phyloP scores from a whole-genome alignment of 441 rosid species.

The California macrophylla region DNA sequence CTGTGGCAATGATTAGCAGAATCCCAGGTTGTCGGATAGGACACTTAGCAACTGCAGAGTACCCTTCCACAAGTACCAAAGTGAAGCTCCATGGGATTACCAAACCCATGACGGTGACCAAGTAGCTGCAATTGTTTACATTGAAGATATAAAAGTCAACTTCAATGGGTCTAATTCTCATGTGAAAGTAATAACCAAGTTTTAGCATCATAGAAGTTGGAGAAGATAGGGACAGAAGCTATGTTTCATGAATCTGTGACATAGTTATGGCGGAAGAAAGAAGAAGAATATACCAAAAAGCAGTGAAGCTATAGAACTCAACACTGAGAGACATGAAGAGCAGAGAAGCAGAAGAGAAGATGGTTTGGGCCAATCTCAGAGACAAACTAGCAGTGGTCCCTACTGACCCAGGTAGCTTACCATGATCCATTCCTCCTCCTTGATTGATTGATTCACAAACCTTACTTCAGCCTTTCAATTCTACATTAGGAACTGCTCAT shows the following conservation, averaged over 20 bases:
- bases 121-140: constrained; percentile 35
- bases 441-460: neutral
- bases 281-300: constrained; percentile 50
- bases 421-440: constrained; percentile 29
- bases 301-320: constrained; percentile 72
- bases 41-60: constrained; percentile 39
- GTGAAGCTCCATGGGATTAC: constrained; percentile 65
- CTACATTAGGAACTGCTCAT: neutral
- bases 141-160: neutral
- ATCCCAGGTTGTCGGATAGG: constrained; percentile 44
- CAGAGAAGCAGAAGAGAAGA: constrained; percentile 66
- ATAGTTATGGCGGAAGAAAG: constrained; percentile 1
- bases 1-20: constrained; percentile 38
- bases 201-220: neutral
- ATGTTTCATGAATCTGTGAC: neutral
- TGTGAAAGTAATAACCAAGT: no score
- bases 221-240: neutral
- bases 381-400: constrained; percentile 70
- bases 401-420: constrained; percentile 46
- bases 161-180: no score
- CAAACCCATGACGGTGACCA: constrained; percentile 71
- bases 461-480: neutral
- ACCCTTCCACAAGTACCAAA: constrained; percentile 57
- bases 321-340: constrained; percentile 71
- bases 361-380: constrained; percentile 64